Base-by-base conservation (phyloP, 2,329 filamentous ascomycete species). In the Bipolaris sorokiniana region DNA sequence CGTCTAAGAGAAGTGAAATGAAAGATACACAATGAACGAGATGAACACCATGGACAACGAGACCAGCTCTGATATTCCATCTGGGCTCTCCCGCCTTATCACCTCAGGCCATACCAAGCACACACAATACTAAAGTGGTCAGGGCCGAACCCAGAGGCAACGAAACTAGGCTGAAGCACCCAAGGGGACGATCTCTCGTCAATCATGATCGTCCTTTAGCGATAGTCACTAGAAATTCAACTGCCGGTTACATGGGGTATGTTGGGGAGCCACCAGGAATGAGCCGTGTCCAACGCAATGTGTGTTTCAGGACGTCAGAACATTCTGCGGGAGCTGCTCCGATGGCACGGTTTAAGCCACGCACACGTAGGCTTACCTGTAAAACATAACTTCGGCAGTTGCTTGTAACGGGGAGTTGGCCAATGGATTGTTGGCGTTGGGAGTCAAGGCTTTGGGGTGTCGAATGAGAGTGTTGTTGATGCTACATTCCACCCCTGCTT, bases 91-190 rank as follows among this genome's bases (percentile, higher is more conserved):
- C 42, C 33, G 18, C 46, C 48, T 63, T 61, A 58, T 61, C 46
- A 51, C 34, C 36, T 42, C 26, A 49, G 11, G 15, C 11, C 41
- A 31, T 10, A 23, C 42, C 37, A 46, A 42, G 47, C 58, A 54
- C 34, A n/a, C 58, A 54, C 34, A n/a, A 20, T 16, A 33, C 48
- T 31, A 20, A 15, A 31, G n/a, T 7, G 15, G 20, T 28, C 54
- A 38, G 54, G 58, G 54, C 36, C 20, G 7, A 49, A 47, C 51
- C 57, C 34, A 34, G 54, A 33, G 22, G 18, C 18, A 37, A 23
- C 58, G 60, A 63, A 63, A 63, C 60, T 22, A 11, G 37, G 11
- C 48, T 61, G 60, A 61, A 61, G 58, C 58, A 41, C 41, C 22
- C 7, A n/a, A 36, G 16, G 36, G 51, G 28, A 61, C 31, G 13